Percentiles rank a stretch among this genome's conserved stretches.
Conservation (phyloP, 2,329 filamentous ascomycete genomes). For the Blastomyces silverae region DNA sequence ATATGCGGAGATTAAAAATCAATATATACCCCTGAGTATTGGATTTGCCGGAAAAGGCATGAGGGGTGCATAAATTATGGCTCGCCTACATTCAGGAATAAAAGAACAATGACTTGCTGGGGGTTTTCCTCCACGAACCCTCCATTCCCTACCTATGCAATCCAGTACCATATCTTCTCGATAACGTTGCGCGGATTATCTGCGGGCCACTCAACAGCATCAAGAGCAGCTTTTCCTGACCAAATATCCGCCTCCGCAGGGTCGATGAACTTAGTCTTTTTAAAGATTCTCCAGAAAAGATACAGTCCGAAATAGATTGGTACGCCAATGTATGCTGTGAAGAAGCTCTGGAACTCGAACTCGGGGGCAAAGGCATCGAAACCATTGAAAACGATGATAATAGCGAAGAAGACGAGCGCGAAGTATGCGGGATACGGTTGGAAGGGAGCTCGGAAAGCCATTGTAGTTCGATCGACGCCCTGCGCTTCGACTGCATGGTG, state of each 20-base stretch:
- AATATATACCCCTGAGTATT: background rate
- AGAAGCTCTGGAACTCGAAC: conserved; percentile 40
- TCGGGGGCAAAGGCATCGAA: conserved; percentile 34
- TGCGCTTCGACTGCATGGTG: conserved; percentile 39
- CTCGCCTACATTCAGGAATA: background rate
- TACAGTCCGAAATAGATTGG: conserved; percentile 38
- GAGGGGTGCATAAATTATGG: background rate
- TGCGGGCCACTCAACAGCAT: conserved; percentile 24
- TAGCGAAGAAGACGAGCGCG: conserved; percentile 53
- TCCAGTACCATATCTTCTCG: conserved; percentile 24
- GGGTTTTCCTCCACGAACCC: background rate
- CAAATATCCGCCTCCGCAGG: conserved; percentile 24
- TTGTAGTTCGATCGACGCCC: conserved; percentile 31
- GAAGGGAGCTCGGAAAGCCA: conserved; percentile 40
- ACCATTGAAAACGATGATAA: conserved; percentile 61
- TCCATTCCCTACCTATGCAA: conserved; percentile 17
- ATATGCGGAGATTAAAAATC: background rate
- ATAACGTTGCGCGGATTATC: conserved; percentile 21
- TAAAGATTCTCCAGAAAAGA: conserved; percentile 28
- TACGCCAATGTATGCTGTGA: conserved; percentile 44
- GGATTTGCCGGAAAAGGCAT: background rate
- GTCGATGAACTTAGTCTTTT: conserved; percentile 22
- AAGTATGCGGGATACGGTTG: conserved; percentile 55
- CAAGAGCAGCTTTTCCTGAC: conserved; percentile 26
- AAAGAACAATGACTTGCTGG: background rate